Evolutionary conservation across 768 basidiomycete species (phyloP).

Genomic region (Amanita inopinata): DNA sequence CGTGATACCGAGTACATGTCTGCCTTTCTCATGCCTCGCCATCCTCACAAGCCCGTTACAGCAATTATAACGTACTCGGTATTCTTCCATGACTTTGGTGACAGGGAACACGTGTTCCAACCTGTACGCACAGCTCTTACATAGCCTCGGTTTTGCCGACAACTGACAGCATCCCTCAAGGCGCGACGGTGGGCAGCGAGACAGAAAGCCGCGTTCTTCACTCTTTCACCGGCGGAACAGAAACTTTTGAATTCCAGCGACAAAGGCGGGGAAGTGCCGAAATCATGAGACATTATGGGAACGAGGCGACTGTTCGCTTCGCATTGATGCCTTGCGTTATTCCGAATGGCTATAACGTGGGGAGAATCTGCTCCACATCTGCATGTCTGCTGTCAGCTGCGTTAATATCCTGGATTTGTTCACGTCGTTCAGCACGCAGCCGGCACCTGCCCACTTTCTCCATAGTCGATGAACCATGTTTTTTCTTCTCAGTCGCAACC

Average conservation of each 20-base stretch:
- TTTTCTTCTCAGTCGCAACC: no score
- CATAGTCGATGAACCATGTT: no score
- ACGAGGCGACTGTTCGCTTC: no score
- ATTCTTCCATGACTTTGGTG: conserved; percentile 59
- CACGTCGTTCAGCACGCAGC: no score
- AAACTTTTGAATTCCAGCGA: conserved; percentile 20
- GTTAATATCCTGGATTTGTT: no score
- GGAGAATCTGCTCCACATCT: no score
- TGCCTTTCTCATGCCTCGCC: not conserved
- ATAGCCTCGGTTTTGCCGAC: not conserved
- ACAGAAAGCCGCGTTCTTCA: conserved; percentile 43
- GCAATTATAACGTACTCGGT: conserved; percentile 46
- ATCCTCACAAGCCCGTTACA: conserved; percentile 16
- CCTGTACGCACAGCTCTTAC: conserved; percentile 31
- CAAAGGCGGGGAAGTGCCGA: conserved; percentile 1
- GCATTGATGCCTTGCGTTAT: no score
- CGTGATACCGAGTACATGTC: conserved; percentile 42
- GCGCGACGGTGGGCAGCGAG: conserved; percentile 47
- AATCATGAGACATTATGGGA: no score
- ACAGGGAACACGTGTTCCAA: conserved; percentile 62
- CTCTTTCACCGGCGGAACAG: conserved; percentile 50
- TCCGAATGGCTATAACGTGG: no score
- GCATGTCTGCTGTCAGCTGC: no score
- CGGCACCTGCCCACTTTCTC: no score
- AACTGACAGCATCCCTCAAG: conserved; percentile 21